A percentile compares a stretch with the other conserved stretches of the same genome.
These are phyloP conservation scores for Citrullus colocynthis DNA, from an alignment of 306 rosid genomes.

Conservation along the genomic window DNA sequence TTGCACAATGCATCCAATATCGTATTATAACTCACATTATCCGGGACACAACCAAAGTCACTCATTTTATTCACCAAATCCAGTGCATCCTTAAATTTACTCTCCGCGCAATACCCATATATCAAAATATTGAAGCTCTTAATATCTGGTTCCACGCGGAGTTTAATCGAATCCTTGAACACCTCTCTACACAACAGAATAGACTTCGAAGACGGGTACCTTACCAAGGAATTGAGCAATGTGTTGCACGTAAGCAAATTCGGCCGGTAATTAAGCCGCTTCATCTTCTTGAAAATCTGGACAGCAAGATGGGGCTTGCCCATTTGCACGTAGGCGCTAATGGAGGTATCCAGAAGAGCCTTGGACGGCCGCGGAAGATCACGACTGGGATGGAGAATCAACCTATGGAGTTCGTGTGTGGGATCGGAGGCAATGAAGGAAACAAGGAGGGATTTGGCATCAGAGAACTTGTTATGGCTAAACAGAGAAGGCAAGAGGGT, in stretches of 20 bases:
- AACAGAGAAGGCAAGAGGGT: conserved; percentile 55
- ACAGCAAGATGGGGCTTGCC: conserved; percentile 41
- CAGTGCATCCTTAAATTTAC: conserved; percentile 34
- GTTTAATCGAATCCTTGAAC: conserved; percentile 26
- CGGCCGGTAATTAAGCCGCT: conserved; percentile 28
- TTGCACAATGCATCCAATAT: conserved; percentile 47
- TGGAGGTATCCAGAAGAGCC: conserved; percentile 50
- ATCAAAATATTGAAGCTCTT: conserved; percentile 57
- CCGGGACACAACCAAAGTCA: conserved; percentile 45
- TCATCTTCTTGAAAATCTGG: conserved; percentile 59
- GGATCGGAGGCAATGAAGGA: conserved; percentile 52
- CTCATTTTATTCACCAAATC: conserved; percentile 32
- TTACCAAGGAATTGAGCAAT: conserved; percentile 43
- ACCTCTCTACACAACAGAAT: conserved; percentile 21
- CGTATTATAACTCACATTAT: conserved; percentile 63
- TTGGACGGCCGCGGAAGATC: conserved; percentile 15
- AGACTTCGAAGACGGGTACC: conserved; percentile 30
- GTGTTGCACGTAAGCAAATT: conserved; percentile 64
- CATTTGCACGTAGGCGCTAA: conserved; percentile 50
- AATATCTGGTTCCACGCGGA: conserved; percentile 33
- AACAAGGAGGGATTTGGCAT: conserved; percentile 55
- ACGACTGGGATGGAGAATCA: conserved; percentile 30
- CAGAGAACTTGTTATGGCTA: conserved; percentile 34
- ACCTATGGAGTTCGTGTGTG: conserved; percentile 37
- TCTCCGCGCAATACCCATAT: conserved; percentile 40